phyloP scores from a whole-genome alignment of 345 rosid genomes.

The Pugionium cornutum region DNA sequence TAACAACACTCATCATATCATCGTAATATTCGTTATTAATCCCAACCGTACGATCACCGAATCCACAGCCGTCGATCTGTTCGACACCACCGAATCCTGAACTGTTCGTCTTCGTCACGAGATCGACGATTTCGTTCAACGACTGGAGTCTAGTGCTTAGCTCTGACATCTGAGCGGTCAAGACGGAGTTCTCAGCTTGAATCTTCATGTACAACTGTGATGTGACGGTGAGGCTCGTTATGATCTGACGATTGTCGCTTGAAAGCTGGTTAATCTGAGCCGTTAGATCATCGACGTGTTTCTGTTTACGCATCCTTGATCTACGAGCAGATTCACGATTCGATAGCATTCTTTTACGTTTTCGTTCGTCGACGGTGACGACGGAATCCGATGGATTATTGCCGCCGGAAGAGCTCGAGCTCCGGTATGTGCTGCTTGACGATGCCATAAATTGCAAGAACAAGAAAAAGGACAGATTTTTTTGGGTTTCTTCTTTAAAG shows the following conservation, averaged over 20 bases:
- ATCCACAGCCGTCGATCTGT: conserved; percentile 43
- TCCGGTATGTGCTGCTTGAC: conserved; percentile 52
- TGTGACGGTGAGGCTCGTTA: conserved; percentile 52
- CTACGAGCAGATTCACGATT: conserved; percentile 88
- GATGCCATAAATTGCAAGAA: conserved; percentile 54
- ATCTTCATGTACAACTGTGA: conserved; percentile 54
- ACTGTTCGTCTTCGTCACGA: conserved; percentile 29
- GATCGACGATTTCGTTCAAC: conserved; percentile 60
- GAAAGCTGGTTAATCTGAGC: conserved; percentile 31
- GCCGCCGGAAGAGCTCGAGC: conserved; percentile 63
- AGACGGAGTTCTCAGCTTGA: conserved; percentile 73
- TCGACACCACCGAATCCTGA: conserved; percentile 17
- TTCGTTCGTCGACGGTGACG: conserved; percentile 58
- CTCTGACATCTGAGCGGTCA: conserved; percentile 71
- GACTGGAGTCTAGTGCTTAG: conserved; percentile 71
- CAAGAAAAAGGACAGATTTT: conserved; percentile 11
- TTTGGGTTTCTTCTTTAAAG: background rate
- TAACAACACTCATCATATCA: conserved; percentile 37
- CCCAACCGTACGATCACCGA: conserved; percentile 39
- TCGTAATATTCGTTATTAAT: conserved; percentile 36
- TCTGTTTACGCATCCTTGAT: conserved; percentile 87
- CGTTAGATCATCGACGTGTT: conserved; percentile 65
- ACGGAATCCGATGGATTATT: conserved; percentile 31
- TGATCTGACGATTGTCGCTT: conserved; percentile 58
- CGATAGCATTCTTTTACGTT: conserved; percentile 83